Conservation (phyloP, 164 flowering plant genomes). For the Piper longum region DNA sequence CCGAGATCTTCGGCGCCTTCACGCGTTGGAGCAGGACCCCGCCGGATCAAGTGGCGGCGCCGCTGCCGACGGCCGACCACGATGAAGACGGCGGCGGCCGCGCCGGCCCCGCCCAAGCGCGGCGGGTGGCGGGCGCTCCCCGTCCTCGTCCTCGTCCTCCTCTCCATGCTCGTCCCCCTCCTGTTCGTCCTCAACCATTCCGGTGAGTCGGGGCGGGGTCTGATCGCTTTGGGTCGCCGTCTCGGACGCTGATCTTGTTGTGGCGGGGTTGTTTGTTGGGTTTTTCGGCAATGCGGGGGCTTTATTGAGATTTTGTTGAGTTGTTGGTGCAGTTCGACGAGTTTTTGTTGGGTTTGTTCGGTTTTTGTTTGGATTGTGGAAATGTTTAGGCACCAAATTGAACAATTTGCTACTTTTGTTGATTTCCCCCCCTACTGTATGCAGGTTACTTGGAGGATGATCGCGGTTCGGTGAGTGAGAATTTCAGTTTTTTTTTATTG, state of each 20-base stretch:
- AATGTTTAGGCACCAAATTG: not conserved
- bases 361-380: not conserved
- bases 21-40: not conserved
- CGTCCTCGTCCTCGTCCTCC: constrained; percentile 61
- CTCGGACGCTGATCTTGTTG: too few species aligned
- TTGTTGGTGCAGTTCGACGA: not conserved
- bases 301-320: not conserved
- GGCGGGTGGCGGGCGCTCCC: constrained; percentile 71
- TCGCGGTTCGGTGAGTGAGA: constrained; percentile 18
- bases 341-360: not conserved
- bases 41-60: constrained; percentile 7
- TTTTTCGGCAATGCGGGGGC: not conserved
- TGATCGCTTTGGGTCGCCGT: too few species aligned
- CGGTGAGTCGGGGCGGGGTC: constrained; percentile 4
- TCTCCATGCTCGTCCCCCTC: constrained; percentile 89
- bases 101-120: constrained; percentile 29
- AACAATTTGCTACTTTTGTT: not conserved
- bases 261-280: not conserved
- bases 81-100: constrained; percentile 18
- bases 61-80: constrained; percentile 4
- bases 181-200: constrained; percentile 68
- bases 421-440: not conserved
- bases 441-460: constrained; percentile 30
- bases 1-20: too few species aligned
- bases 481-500: not conserved